phyloP scores from a whole-genome alignment of 23 red algal genomes.

The Gracilaria domingensis region DNA sequence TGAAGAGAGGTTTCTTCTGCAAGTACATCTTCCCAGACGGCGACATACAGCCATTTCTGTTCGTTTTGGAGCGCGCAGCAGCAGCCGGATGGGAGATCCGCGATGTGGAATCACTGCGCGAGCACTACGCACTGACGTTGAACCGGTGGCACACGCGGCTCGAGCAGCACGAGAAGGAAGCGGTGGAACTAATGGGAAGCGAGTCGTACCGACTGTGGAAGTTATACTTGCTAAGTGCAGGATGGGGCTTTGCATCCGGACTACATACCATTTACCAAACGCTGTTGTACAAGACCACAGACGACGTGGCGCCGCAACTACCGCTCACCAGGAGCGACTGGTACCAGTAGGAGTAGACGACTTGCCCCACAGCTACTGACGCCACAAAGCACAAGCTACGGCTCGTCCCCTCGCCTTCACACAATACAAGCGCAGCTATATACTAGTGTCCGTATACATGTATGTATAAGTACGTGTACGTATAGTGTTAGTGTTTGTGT shows the following conservation, averaged over 20 bases:
- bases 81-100: slow-evolving; percentile 48
- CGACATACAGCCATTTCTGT: slow-evolving; percentile 67
- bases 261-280: slow-evolving; percentile 49
- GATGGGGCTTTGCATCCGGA: slow-evolving; percentile 33
- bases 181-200: slow-evolving; percentile 19
- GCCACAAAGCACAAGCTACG: background rate
- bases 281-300: slow-evolving; percentile 17
- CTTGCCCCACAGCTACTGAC: background rate
- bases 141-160: slow-evolving; percentile 65
- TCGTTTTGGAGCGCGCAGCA: slow-evolving; percentile 46
- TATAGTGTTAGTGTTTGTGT: background rate
- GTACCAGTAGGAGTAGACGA: slow-evolving; percentile 15
- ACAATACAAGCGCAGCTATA: background rate
- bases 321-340: slow-evolving; percentile 47
- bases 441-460: background rate
- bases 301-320: background rate
- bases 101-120: slow-evolving; percentile 79
- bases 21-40: slow-evolving; percentile 92
- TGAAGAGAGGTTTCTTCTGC: slow-evolving; percentile 74
- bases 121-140: slow-evolving; percentile 85
- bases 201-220: slow-evolving; percentile 27
- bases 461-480: background rate
- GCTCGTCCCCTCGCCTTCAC: background rate
- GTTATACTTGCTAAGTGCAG: slow-evolving; percentile 26
- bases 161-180: slow-evolving; percentile 34